Evolutionary conservation across 805 yeast species (phyloP).

Genomic region (Hanseniaspora mollemarum): DNA sequence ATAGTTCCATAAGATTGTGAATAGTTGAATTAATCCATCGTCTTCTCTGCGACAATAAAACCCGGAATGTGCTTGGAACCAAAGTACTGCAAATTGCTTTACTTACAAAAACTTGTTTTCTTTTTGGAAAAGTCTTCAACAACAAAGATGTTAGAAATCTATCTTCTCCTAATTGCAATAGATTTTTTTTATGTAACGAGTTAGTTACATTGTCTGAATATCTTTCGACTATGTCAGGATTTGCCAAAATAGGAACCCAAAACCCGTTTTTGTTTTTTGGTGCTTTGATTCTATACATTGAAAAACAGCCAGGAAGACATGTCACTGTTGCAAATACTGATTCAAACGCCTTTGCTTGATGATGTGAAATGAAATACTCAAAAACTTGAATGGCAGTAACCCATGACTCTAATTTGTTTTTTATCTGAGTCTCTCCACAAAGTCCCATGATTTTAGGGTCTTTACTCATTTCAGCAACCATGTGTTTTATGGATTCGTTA

Average conservation of each 20-base stretch:
- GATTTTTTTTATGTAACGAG: conserved; percentile 75
- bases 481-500: conserved; percentile 80
- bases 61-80: conserved; percentile 73
- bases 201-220: conserved; percentile 77
- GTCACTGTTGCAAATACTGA: conserved; percentile 92
- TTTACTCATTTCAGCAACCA: conserved; percentile 79
- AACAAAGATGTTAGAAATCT: conserved; percentile 73
- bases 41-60: conserved; percentile 81
- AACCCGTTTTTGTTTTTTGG: conserved; percentile 69
- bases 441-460: conserved; percentile 83
- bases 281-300: conserved; percentile 79
- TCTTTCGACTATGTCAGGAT: conserved; percentile 86
- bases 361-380: conserved; percentile 87
- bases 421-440: conserved; percentile 89
- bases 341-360: conserved; percentile 87
- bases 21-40: conserved; percentile 96
- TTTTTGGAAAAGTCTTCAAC: conserved; percentile 79
- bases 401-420: conserved; percentile 75
- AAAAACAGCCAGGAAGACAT: conserved; percentile 91
- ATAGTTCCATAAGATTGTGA: conserved; percentile 81
- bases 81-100: conserved; percentile 87
- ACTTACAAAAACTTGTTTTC: conserved; percentile 76
- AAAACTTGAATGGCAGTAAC: conserved; percentile 89
- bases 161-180: conserved; percentile 81
- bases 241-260: conserved; percentile 90